Evolutionary conservation across 2,329 filamentous ascomycete species (phyloP).

Genomic region (Pseudonectria buxi): DNA sequence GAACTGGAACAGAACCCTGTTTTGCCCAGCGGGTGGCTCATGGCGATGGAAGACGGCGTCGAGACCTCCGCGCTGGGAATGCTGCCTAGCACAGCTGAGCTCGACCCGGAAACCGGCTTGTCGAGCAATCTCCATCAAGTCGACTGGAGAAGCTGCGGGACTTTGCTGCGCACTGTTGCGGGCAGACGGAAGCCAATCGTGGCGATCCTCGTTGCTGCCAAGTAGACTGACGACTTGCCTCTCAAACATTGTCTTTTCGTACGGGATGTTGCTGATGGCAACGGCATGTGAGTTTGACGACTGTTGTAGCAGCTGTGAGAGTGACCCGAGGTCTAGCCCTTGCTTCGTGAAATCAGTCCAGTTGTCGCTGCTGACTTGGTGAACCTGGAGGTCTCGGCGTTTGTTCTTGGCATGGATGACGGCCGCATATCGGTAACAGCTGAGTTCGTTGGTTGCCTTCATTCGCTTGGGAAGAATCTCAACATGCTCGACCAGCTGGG

Average conservation of each 20-base stretch:
- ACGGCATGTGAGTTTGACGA: not conserved
- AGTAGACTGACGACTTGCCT: conserved; percentile 5
- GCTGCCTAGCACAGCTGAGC: conserved; percentile 34
- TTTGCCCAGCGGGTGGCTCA: conserved; percentile 11
- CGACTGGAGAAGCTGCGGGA: conserved; percentile 3
- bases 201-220: not conserved
- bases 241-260: conserved; percentile 22
- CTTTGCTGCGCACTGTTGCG: not conserved
- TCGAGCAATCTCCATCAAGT: conserved; percentile 16
- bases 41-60: conserved; percentile 28
- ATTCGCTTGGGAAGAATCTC: conserved; percentile 21
- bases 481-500: conserved; percentile 12
- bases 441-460: conserved; percentile 20
- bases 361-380: not conserved
- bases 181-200: conserved; percentile 1
- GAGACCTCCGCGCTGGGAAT: conserved; percentile 11
- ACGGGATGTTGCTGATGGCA: conserved; percentile 11
- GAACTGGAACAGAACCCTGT: conserved; percentile 6
- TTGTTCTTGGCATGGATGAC: conserved; percentile 11
- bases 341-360: conserved; percentile 5
- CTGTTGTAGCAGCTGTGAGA: not conserved
- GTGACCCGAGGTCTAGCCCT: not conserved
- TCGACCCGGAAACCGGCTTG: conserved; percentile 38
- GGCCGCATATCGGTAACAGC: conserved; percentile 19
- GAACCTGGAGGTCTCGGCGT: not conserved